Evolutionary conservation across 306 rosid genomes (phyloP), one percentile per base, ranked within the genome.

Genomic region (Fragaria vesca): DNA sequence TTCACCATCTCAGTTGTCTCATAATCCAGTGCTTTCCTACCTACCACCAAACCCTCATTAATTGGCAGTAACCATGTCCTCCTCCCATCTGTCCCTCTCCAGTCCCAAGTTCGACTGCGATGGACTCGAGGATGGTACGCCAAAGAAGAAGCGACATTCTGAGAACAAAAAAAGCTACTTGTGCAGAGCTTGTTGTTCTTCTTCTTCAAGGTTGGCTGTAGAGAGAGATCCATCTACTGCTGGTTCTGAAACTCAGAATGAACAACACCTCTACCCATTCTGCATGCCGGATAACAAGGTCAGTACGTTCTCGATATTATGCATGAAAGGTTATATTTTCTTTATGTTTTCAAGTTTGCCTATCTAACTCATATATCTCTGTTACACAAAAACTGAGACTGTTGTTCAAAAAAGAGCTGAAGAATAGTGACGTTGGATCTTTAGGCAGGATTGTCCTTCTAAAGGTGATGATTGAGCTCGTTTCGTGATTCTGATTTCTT

Each of bases 361-460:
- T 20, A 18, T 54, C 61, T 20, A 18, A 20, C 2, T 54, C 61
- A 20, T 54, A 54, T 54, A 20, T 52, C 58, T 54, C 61, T 71
- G 48, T 30, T 54, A 4, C 5, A 42, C 67, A 90, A 93, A 75
- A 34, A 54, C 76, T 90, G 34, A 80, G 73, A 69, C 24, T 80
- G 28, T 40, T 93, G 74, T 48, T 87, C 36, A 79, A 78, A 47
- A 91, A 91, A 79, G 81, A 74, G 82, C 80, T 91, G 71, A 76
- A 75, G 76, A 76, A 65, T 8, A 93, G 93, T 72, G 98, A 90
- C 7, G 88, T 90, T 78, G 73, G 86, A 36, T 32, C 58, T 66
- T 57, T 83, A 45, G 85, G 89, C 7, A 88, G 93, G 50, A 91
- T 93, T 80, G 82, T 93, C 48, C 87, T 93, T 55, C 96, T 97